A percentile compares a stretch with the other conserved stretches of the same genome.
phyloP scores from a whole-genome alignment of 805 yeast species.

The Pichia cabralensis region DNA sequence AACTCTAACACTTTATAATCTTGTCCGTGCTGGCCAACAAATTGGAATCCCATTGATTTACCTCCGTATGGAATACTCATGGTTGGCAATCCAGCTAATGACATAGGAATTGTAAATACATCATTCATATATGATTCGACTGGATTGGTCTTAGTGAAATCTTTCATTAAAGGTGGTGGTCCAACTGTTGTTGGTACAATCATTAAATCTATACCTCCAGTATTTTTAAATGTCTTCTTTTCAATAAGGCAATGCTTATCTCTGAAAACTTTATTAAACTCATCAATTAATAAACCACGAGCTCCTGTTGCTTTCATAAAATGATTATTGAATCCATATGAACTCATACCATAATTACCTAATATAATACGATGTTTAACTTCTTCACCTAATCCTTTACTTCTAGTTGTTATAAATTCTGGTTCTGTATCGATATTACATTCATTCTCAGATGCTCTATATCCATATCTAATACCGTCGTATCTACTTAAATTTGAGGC shows the following conservation, averaged over 20 bases:
- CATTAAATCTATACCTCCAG: constrained; percentile 52
- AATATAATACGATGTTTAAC: constrained; percentile 74
- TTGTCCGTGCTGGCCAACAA: constrained; percentile 80
- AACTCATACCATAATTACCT: constrained; percentile 79
- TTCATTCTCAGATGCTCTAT: constrained; percentile 27
- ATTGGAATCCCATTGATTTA: constrained; percentile 57
- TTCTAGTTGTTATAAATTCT: constrained; percentile 47
- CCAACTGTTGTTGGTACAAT: constrained; percentile 60
- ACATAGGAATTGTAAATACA: constrained; percentile 80
- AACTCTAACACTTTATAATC: constrained; percentile 51
- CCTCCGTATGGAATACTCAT: constrained; percentile 58
- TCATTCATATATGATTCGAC: constrained; percentile 70
- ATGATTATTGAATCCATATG: constrained; percentile 64
- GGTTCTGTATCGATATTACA: constrained; percentile 20
- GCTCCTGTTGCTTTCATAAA: constrained; percentile 66
- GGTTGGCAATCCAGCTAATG: constrained; percentile 86
- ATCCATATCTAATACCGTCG: constrained; percentile 86
- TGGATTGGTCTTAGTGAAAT: constrained; percentile 22
- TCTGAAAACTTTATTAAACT: constrained; percentile 57
- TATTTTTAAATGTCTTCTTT: constrained; percentile 6
- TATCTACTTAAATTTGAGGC: constrained; percentile 82
- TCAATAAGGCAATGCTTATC: constrained; percentile 33
- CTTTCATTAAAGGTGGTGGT: constrained; percentile 27
- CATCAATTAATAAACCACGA: constrained; percentile 48
- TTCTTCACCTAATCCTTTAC: constrained; percentile 64